Conservation (phyloP, 495 filamentous ascomycete genomes). For the Penicillium lagena region DNA sequence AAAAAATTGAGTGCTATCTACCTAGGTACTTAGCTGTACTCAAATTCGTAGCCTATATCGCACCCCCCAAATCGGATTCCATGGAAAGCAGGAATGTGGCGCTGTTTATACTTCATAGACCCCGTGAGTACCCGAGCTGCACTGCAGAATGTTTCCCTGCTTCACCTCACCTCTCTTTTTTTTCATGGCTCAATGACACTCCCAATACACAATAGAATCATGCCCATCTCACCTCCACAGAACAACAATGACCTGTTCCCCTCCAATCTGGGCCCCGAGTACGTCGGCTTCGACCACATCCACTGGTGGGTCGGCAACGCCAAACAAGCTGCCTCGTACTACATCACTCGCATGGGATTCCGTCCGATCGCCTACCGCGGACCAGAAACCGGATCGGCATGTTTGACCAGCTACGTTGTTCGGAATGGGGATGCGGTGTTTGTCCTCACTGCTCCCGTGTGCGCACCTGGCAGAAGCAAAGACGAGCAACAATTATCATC, state of each 20-base stretch:
- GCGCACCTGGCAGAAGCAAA: conserved; percentile 31
- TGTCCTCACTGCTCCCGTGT: conserved; percentile 67
- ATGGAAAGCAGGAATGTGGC: no score
- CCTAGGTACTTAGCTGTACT: no score
- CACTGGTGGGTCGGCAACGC: conserved; percentile 86
- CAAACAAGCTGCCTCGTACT: conserved; percentile 76
- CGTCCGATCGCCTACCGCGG: conserved; percentile 65
- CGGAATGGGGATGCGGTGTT: conserved; percentile 62
- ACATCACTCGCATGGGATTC: conserved; percentile 71
- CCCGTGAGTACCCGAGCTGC: no score
- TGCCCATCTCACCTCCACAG: no score
- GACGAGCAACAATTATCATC: background rate
- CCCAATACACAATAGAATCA: no score
- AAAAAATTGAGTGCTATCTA: no score
- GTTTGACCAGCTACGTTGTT: conserved; percentile 66
- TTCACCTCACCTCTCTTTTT: no score
- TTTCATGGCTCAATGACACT: no score
- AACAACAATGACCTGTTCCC: conserved; percentile 13
- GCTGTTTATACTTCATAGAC: no score
- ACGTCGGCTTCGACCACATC: conserved; percentile 73
- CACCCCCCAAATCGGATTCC: no score
- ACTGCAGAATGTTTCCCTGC: no score
- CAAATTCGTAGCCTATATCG: no score
- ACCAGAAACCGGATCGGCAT: conserved; percentile 70
- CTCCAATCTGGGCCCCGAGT: conserved; percentile 27